Percentiles rank a stretch among this genome's conserved stretches.
These are phyloP conservation scores for Penicillium silybi DNA, from an alignment of 495 filamentous ascomycete species.

Conservation along the genomic window DNA sequence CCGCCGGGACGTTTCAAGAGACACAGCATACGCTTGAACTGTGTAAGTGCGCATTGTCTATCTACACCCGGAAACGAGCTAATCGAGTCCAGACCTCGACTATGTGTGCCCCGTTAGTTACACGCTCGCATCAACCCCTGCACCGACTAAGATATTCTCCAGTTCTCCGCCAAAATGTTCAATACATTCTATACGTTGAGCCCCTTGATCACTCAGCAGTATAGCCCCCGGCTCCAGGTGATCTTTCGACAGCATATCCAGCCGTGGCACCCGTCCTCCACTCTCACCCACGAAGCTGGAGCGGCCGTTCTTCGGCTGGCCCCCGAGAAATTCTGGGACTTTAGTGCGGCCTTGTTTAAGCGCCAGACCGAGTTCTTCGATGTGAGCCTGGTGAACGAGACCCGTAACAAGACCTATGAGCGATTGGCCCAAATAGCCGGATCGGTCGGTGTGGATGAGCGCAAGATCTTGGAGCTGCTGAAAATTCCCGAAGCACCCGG, in stretches of 20 bases:
- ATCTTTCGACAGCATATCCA: conserved; percentile 91
- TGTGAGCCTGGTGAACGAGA: conserved; percentile 73
- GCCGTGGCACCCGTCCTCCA: conserved; percentile 92
- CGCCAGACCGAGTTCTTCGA: conserved; percentile 74
- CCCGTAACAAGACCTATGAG: conserved; percentile 78
- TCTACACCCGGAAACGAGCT: not conserved
- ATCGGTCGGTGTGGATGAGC: conserved; percentile 62
- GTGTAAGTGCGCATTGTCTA: conserved; percentile 37
- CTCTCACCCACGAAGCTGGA: conserved; percentile 81
- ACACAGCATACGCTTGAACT: conserved; percentile 71
- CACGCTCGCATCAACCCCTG: not conserved
- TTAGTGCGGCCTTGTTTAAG: conserved; percentile 67
- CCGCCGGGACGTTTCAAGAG: conserved; percentile 34
- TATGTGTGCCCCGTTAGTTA: conserved; percentile 72
- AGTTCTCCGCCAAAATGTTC: conserved; percentile 68
- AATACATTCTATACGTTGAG: conserved; percentile 62
- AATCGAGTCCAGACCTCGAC: conserved; percentile 58
- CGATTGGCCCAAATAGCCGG: conserved; percentile 67
- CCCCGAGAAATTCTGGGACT: conserved; percentile 71
- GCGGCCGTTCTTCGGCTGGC: conserved; percentile 66
- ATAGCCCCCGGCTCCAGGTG: conserved; percentile 57
- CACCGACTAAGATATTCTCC: not conserved
- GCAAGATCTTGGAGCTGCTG: conserved; percentile 59
- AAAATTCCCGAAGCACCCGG: conserved; percentile 58
- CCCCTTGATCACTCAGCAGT: conserved; percentile 53